Percentiles rank a stretch among this genome's conserved stretches.
Conservation (phyloP, 768 basidiomycete species). For the Cystofilobasidium bisporidii region DNA sequence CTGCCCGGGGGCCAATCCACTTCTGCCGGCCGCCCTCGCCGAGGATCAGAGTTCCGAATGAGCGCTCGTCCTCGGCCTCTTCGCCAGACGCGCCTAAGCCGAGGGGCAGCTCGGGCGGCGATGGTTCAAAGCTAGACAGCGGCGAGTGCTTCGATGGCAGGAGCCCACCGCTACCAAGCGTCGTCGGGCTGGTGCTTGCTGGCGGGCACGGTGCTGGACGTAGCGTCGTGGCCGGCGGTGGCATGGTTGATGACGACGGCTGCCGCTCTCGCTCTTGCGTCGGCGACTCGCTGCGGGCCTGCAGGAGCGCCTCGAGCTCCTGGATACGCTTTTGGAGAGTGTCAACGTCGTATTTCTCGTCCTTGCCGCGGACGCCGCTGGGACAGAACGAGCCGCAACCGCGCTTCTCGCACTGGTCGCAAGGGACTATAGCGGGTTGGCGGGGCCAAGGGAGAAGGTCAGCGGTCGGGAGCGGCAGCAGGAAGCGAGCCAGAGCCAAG, state of each 20-base stretch:
- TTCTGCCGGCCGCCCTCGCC: neutral
- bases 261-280: neutral
- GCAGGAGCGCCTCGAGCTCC: neutral
- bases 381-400: neutral
- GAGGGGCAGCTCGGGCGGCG: neutral
- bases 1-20: neutral
- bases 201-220: too few species aligned
- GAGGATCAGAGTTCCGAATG: neutral
- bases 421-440: neutral
- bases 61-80: neutral
- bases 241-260: neutral
- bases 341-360: neutral
- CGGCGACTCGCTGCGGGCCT: neutral
- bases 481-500: too few species aligned
- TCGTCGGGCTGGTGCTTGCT: too few species aligned
- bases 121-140: neutral
- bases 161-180: too few species aligned
- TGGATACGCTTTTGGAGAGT: neutral
- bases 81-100: neutral
- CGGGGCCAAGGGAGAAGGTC: too few species aligned
- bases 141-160: too few species aligned
- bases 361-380: neutral
- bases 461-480: too few species aligned
- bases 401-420: conserved; percentile 1
- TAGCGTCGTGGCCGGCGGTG: neutral